Conservation (phyloP, 352 stramenopile genomes). For the Phytophthora uliginosa region DNA sequence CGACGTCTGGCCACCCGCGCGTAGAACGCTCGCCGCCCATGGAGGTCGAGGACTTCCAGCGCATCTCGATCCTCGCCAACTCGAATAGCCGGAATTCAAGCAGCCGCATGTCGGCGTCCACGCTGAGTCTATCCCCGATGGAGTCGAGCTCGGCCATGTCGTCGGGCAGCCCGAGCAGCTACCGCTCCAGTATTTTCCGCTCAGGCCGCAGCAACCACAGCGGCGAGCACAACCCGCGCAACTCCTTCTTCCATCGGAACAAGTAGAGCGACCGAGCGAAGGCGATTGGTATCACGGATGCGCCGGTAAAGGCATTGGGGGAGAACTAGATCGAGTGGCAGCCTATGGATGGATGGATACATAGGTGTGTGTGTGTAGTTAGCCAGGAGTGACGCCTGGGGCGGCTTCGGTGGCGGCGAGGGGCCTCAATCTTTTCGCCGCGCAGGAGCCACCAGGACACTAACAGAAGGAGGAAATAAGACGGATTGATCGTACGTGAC, state of each 20-base stretch:
- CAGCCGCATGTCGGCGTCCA: constrained; percentile 57
- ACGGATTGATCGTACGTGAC: constrained; percentile 28
- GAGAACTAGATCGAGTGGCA: constrained; percentile 30
- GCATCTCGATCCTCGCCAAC: constrained; percentile 74
- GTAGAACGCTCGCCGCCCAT: constrained; percentile 50
- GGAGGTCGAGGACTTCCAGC: constrained; percentile 76
- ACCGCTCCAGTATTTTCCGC: constrained; percentile 64
- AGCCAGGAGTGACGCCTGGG: constrained; percentile 24
- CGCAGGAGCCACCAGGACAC: constrained; percentile 26
- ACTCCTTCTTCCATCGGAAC: constrained; percentile 77
- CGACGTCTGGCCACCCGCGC: constrained; percentile 16
- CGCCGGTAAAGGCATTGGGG: constrained; percentile 15
- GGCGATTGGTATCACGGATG: background rate
- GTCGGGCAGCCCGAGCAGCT: constrained; percentile 48
- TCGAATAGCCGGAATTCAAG: constrained; percentile 44
- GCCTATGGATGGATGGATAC: constrained; percentile 9
- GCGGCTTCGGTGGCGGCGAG: constrained; percentile 27
- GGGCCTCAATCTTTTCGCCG: constrained; percentile 28
- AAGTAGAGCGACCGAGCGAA: constrained; percentile 43
- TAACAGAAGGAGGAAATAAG: constrained; percentile 34
- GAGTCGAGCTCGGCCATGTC: constrained; percentile 53
- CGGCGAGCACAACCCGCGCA: constrained; percentile 45
- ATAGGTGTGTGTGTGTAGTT: constrained; percentile 35
- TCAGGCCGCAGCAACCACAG: constrained; percentile 53
- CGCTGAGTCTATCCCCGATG: constrained; percentile 62